phyloP scores from a whole-genome alignment of 768 basidiomycete genomes.

The Austroboletus eburneus region DNA sequence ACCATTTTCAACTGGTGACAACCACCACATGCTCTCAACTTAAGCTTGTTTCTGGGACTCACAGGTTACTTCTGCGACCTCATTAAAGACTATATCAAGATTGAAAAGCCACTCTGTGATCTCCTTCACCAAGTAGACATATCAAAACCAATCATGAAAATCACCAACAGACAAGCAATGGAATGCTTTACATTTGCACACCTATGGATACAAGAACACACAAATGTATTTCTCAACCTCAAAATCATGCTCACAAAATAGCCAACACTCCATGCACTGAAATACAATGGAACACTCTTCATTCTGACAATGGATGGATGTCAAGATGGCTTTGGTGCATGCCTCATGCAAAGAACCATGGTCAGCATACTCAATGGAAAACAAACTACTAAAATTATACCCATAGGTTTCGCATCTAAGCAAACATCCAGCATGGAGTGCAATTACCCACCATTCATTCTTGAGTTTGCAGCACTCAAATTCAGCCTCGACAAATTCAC shows the following conservation, averaged over 20 bases:
- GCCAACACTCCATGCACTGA: conserved; percentile 7
- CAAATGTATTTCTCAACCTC: conserved; percentile 24
- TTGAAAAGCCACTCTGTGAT: background rate
- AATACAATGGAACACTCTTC: conserved; percentile 35
- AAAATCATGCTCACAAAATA: conserved; percentile 27
- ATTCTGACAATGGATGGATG: conserved; percentile 34
- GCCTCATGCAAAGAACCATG: conserved; percentile 23
- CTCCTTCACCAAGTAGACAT: background rate
- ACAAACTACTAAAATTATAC: too few relatives aligned
- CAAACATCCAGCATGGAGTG: too few relatives aligned
- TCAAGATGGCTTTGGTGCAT: conserved; percentile 31
- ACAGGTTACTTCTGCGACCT: conserved; percentile 8
- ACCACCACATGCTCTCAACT: too few relatives aligned
- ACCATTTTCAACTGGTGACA: conserved; percentile 7
- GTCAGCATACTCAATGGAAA: too few relatives aligned
- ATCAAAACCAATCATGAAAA: background rate
- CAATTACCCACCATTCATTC: conserved; percentile 14
- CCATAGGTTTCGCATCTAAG: too few relatives aligned
- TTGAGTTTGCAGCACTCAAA: conserved; percentile 37
- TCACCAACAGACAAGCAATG: too few relatives aligned
- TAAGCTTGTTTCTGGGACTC: conserved; percentile 3
- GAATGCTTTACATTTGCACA: background rate
- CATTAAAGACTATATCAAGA: conserved; percentile 5
- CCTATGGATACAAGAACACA: conserved; percentile 21
- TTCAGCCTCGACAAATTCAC: conserved; percentile 30